Evolutionary conservation across 306 rosid species (phyloP).

Genomic region (Cicer yamashitae): DNA sequence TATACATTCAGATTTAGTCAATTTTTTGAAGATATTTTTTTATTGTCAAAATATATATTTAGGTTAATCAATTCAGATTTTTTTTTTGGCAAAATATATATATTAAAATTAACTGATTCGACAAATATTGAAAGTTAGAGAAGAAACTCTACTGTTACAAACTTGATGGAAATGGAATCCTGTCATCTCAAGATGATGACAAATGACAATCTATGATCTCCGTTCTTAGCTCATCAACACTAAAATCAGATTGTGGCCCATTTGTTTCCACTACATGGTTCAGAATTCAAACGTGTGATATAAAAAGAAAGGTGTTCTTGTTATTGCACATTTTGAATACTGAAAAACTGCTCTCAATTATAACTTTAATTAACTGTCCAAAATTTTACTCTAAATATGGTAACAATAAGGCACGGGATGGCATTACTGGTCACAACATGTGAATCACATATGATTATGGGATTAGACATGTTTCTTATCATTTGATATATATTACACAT

Average conservation of each 20-base stretch:
- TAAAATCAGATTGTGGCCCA: slow-evolving; percentile 23
- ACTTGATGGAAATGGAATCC: slow-evolving; percentile 29
- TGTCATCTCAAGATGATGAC: slow-evolving; percentile 46
- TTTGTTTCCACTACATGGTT: slow-evolving; percentile 44
- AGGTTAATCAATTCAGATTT: too few species aligned
- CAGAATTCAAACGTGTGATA: slow-evolving; percentile 20
- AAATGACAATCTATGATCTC: slow-evolving; percentile 29
- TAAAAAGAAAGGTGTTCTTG: slow-evolving; percentile 35
- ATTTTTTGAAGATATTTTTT: too few species aligned
- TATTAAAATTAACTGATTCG: too few species aligned
- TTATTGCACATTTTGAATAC: slow-evolving; percentile 3
- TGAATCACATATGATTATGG: too few species aligned
- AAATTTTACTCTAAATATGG: slow-evolving; percentile 25
- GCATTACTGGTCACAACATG: slow-evolving; percentile 34
- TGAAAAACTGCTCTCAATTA: neutral
- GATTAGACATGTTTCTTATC: too few species aligned
- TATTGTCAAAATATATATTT: too few species aligned
- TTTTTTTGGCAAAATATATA: too few species aligned
- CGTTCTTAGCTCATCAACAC: slow-evolving; percentile 38
- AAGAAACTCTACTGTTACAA: neutral
- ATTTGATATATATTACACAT: too few species aligned
- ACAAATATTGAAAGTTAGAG: too few species aligned
- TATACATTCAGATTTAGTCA: too few species aligned
- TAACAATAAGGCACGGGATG: slow-evolving; percentile 12
- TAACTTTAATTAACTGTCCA: slow-evolving; percentile 32